Evolutionary conservation across 2,329 filamentous ascomycete genomes (phyloP), one percentile per base, ranked within the genome.

Genomic region (Colletotrichum spinosum): DNA sequence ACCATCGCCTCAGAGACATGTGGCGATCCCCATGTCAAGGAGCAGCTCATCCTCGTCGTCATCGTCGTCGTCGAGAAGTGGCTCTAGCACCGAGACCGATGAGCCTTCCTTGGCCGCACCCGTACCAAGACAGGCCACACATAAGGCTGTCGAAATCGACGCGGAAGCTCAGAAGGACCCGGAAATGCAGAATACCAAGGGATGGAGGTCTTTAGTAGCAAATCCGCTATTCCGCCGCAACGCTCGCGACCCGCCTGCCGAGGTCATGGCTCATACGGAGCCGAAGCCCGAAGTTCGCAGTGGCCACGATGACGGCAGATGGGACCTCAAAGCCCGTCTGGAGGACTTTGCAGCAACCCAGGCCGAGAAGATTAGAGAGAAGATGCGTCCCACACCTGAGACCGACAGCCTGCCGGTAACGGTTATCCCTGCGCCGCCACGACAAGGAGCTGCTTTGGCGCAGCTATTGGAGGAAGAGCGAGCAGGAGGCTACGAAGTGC

Each of bases 311-410:
- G 71, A 67, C 39, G 73, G 72, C 39, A 72, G 81, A 46, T 90
- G 88, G 87, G 86, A 89, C 70, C 70, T 90, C 9, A 82, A 82
- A 39, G 79, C 79, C 9, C 81, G 86, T 12, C 72, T 90, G 1
- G 88, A 90, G 65, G 84, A 88, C 52, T 90, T 90, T 69, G 86
- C 87, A 1, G 86, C 81, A 1, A 83, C 80, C 8, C 87, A 90
- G 67, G 88, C 87, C 1, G 88, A 90, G 68, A 85, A 81, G 71
- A 74, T 90, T 6, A 80, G 86, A 9, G 87, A 90, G 59, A 83
- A 79, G 62, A 80, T 88, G 51, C 80, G 84, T 10, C 83, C 86
- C 9, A 83, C 82, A 0, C 80, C 83, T 0, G 83, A 86, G 69
- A 86, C 83, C 2, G 84, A 84, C 17, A 83, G 81, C 65, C 76